Conservation (phyloP, 305 asterid genomes). For the Andrographis paniculata region DNA sequence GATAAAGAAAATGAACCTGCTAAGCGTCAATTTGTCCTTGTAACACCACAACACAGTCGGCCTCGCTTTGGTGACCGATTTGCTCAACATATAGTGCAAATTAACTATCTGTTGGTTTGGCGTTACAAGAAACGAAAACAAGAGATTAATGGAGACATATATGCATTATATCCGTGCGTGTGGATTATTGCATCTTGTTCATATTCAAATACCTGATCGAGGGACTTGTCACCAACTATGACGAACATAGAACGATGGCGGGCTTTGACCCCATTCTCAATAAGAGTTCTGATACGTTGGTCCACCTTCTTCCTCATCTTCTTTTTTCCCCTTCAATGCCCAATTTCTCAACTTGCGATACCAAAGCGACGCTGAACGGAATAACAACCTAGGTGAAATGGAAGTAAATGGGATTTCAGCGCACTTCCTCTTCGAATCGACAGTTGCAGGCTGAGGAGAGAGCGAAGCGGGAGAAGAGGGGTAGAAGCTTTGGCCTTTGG, state of each 20-base stretch:
- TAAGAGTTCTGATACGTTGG: conserved; percentile 68
- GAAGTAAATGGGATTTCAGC: too few relatives aligned
- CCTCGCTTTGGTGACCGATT: conserved; percentile 54
- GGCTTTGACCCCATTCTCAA: conserved; percentile 68
- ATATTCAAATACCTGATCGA: conserved; percentile 42
- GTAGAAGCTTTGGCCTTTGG: too few relatives aligned
- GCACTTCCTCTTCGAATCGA: too few relatives aligned
- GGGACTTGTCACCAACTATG: conserved; percentile 84
- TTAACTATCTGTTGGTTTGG: conserved; percentile 48
- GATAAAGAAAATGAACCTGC: conserved; percentile 46
- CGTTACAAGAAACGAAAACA: neutral
- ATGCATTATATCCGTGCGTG: neutral
- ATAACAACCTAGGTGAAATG: too few relatives aligned
- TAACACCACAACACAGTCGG: conserved; percentile 91
- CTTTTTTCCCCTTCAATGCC: too few relatives aligned
- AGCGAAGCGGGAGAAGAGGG: too few relatives aligned
- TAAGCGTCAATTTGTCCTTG: conserved; percentile 81
- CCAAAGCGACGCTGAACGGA: too few relatives aligned
- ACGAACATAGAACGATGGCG: conserved; percentile 89
- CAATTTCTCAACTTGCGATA: too few relatives aligned
- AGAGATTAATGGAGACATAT: neutral
- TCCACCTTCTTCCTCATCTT: conserved; percentile 34
- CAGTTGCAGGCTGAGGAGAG: too few relatives aligned
- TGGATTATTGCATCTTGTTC: neutral
- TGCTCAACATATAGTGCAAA: conserved; percentile 60